These are phyloP conservation scores for Aspergillus ellipticus DNA, from an alignment of 495 filamentous ascomycete species.

Conservation along the genomic window DNA sequence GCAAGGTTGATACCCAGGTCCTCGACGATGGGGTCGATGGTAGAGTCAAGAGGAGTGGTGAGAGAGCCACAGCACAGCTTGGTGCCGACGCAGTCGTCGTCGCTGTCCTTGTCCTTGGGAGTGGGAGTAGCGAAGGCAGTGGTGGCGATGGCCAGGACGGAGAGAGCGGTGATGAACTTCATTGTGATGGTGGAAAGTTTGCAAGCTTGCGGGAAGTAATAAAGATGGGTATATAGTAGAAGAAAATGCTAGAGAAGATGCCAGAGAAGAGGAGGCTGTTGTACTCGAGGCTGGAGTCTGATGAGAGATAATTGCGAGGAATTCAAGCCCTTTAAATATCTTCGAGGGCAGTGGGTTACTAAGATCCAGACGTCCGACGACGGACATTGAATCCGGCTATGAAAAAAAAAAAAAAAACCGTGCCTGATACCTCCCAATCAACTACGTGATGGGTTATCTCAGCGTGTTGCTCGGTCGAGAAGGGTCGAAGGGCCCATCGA, in stretches of 20 bases:
- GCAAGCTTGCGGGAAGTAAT: not conserved
- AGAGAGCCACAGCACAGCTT: conserved; percentile 32
- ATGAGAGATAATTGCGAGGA: conserved; percentile 1
- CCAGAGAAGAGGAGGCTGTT: conserved; percentile 4
- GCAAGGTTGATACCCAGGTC: conserved; percentile 78
- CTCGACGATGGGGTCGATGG: conserved; percentile 73
- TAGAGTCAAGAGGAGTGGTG: conserved; percentile 31
- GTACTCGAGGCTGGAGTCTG: conserved; percentile 10
- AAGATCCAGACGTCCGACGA: not conserved
- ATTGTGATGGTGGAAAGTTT: conserved; percentile 19
- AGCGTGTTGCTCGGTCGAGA: conserved; percentile 1
- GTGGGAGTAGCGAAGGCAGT: conserved; percentile 25
- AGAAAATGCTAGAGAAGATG: not conserved
- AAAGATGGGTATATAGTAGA: too few relatives aligned
- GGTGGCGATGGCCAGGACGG: conserved; percentile 14
- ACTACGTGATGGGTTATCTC: conserved; percentile 7
- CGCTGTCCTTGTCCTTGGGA: conserved; percentile 11
- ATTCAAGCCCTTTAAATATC: conserved; percentile 19
- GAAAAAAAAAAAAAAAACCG: too few relatives aligned
- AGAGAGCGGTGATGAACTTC: conserved; percentile 24
- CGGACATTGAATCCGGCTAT: not conserved
- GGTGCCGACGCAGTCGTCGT: conserved; percentile 23
- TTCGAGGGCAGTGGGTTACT: not conserved
- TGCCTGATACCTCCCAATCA: not conserved
- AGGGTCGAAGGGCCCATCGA: too few relatives aligned